Percentiles rank a stretch among this genome's conserved stretches.
These are phyloP conservation scores for Elsinoe arachidis DNA, from an alignment of 2,329 filamentous ascomycete genomes.

Conservation along the genomic window DNA sequence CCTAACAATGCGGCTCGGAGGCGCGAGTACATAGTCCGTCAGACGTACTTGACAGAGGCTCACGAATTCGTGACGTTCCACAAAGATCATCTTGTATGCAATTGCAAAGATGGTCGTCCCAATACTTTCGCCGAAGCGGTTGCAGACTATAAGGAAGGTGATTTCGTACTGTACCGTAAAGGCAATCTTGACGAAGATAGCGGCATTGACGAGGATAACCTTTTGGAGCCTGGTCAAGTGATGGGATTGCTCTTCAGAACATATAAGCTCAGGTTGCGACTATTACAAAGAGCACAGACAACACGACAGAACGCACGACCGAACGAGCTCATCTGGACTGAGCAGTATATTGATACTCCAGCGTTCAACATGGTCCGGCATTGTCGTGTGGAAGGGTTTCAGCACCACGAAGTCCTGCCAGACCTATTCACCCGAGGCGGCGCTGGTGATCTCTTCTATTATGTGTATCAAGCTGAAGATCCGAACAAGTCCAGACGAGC, in stretches of 20 bases:
- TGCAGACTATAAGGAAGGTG: constrained; percentile 41
- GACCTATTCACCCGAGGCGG: constrained; percentile 59
- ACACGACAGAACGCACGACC: constrained; percentile 26
- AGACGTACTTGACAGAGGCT: constrained; percentile 52
- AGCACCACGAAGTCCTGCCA: constrained; percentile 41
- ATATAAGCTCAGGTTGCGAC: constrained; percentile 38
- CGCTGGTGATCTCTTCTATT: constrained; percentile 55
- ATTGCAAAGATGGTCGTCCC: constrained; percentile 15
- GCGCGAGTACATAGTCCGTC: constrained; percentile 58
- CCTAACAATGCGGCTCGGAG: constrained; percentile 30
- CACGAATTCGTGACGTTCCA: constrained; percentile 55
- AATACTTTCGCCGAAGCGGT: constrained; percentile 17
- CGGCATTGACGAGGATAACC: constrained; percentile 22
- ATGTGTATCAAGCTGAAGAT: constrained; percentile 14
- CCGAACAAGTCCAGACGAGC: neutral
- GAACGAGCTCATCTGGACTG: constrained; percentile 54
- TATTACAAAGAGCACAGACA: constrained; percentile 34
- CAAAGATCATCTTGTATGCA: constrained; percentile 47
- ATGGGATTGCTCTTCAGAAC: constrained; percentile 29
- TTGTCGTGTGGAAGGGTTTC: constrained; percentile 54
- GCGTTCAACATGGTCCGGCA: constrained; percentile 40
- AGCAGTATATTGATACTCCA: constrained; percentile 34
- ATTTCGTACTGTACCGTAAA: constrained; percentile 49
- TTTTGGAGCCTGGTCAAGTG: constrained; percentile 56
- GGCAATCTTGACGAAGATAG: neutral